These are phyloP conservation scores for Starmerella stellata DNA, from an alignment of 805 yeast genomes.

Conservation along the genomic window DNA sequence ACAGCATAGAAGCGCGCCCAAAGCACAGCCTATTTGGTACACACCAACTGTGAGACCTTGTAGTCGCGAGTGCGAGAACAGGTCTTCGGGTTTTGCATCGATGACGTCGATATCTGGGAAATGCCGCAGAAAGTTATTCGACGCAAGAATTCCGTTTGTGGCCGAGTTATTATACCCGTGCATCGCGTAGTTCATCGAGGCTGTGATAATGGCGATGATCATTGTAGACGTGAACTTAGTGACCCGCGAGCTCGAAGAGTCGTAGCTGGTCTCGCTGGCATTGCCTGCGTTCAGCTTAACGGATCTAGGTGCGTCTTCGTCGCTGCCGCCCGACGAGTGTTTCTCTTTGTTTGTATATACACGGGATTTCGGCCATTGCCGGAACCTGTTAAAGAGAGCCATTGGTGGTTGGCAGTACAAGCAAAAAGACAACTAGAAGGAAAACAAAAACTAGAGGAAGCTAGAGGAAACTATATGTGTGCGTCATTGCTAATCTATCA, in stretches of 20 bases:
- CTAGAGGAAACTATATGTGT: no score
- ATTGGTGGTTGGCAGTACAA: no score
- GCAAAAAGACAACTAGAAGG: no score
- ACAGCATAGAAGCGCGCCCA: slow-evolving; percentile 43
- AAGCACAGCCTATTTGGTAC: slow-evolving; percentile 54
- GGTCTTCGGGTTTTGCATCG: slow-evolving; percentile 6
- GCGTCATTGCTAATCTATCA: neutral
- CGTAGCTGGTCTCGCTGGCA: no score
- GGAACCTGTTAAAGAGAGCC: no score
- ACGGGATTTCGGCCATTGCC: no score
- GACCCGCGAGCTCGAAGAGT: no score
- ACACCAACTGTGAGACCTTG: slow-evolving; percentile 22
- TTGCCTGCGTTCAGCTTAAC: no score
- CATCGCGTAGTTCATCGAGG: slow-evolving; percentile 15
- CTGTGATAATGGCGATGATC: slow-evolving; percentile 5
- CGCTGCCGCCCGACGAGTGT: no score
- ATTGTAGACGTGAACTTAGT: neutral
- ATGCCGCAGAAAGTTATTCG: slow-evolving; percentile 12
- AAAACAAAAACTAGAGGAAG: no score
- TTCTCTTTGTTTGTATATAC: no score
- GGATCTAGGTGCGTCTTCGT: no score
- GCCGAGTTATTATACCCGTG: slow-evolving; percentile 58
- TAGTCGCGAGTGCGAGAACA: slow-evolving; percentile 12
- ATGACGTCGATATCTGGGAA: slow-evolving; percentile 18
- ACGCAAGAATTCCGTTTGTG: slow-evolving; percentile 27